A percentile compares a stretch with the other conserved stretches of the same genome.
These are phyloP conservation scores for Colletotrichum horii DNA, from an alignment of 2,329 filamentous ascomycete genomes.

Conservation along the genomic window DNA sequence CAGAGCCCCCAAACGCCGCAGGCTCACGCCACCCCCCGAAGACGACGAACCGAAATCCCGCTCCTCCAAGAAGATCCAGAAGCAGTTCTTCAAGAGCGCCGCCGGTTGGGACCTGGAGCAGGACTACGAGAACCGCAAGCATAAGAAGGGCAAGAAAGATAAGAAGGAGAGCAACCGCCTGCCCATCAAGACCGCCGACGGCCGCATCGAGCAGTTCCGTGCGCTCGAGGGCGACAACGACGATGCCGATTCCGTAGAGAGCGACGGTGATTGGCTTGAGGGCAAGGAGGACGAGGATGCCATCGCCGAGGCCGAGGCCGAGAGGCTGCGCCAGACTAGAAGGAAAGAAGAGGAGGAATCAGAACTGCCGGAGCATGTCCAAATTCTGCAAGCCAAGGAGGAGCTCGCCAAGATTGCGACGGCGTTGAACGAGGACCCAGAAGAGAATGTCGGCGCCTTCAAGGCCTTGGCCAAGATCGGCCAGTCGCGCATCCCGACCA, in stretches of 20 bases:
- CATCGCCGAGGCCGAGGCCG: slow-evolving; percentile 42
- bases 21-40: slow-evolving; percentile 58
- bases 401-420: slow-evolving; percentile 85
- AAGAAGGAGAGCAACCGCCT: slow-evolving; percentile 75
- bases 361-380: slow-evolving; percentile 74
- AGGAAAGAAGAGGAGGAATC: slow-evolving; percentile 54
- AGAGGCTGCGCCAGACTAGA: slow-evolving; percentile 45
- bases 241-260: slow-evolving; percentile 62
- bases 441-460: slow-evolving; percentile 84
- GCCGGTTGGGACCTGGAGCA: slow-evolving; percentile 91
- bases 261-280: slow-evolving; percentile 69
- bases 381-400: slow-evolving; percentile 88
- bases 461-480: slow-evolving; percentile 79
- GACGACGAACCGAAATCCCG: slow-evolving; percentile 40
- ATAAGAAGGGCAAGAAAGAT: slow-evolving; percentile 77
- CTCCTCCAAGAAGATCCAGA: slow-evolving; percentile 50
- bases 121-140: slow-evolving; percentile 81
- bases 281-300: slow-evolving; percentile 64
- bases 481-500: slow-evolving; percentile 69
- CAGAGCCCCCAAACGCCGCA: slow-evolving; percentile 61
- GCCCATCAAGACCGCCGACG: slow-evolving; percentile 86
- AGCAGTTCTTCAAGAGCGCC: slow-evolving; percentile 75
- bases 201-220: slow-evolving; percentile 67
- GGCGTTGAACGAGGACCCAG: slow-evolving; percentile 87
- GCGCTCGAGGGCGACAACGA: slow-evolving; percentile 61